Conservation (phyloP, 306 rosid species). For the Prunus armeniaca region DNA sequence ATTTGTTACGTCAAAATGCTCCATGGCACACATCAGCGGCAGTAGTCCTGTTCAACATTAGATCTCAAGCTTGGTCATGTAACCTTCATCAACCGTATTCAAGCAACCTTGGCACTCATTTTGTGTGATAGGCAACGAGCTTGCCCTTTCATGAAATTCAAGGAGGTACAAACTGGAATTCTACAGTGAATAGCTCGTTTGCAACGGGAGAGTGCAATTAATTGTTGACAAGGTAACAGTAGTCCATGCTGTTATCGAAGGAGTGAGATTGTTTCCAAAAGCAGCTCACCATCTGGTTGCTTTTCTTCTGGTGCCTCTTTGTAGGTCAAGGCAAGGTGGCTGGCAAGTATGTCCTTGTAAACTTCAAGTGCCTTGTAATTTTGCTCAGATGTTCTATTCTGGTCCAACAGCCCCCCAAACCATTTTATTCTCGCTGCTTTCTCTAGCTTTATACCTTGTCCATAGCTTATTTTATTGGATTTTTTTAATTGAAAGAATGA, state of each 20-base stretch:
- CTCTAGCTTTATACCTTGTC: constrained; percentile 3
- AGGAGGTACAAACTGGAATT: not conserved
- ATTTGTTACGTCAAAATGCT: not conserved
- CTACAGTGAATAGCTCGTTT: constrained; percentile 3
- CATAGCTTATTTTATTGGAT: constrained; percentile 24
- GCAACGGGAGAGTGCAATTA: not conserved
- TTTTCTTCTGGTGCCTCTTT: not conserved
- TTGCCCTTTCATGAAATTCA: constrained; percentile 6
- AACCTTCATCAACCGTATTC: constrained; percentile 8
- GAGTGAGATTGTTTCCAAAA: constrained; percentile 1
- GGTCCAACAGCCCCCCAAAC: not conserved
- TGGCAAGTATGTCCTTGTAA: constrained; percentile 8
- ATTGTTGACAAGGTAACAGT: not conserved
- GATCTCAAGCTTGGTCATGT: constrained; percentile 12
- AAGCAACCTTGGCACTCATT: constrained; percentile 2
- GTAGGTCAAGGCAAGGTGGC: not conserved
- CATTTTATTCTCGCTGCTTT: not conserved
- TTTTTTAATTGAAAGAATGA: not conserved
- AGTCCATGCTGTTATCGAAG: not conserved
- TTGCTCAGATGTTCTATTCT: not conserved
- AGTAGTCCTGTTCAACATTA: not conserved
- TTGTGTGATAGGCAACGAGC: not conserved
- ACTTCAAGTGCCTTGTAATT: not conserved
- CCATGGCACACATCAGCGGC: constrained; percentile 3
- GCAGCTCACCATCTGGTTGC: constrained; percentile 8